Base-by-base conservation (phyloP, 805 yeast genomes). In the Wickerhamiella kurtzmanii region DNA sequence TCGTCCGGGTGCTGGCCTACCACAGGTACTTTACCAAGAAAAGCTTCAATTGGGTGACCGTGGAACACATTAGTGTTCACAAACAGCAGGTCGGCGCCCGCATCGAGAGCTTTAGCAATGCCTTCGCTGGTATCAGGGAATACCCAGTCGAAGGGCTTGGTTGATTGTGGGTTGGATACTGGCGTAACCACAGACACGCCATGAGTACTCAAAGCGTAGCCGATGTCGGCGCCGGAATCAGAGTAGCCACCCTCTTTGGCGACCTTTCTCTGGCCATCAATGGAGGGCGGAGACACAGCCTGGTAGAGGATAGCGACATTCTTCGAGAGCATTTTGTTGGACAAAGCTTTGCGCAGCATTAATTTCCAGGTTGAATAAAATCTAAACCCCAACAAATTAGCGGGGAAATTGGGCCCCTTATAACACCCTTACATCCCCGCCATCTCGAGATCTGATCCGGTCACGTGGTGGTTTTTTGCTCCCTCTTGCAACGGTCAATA, bases 91-190 rank as follows among this genome's bases (percentile, higher is more conserved):
- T 43, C 17, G 4, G 45, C 45, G 20, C 40, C 40, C 13, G 40
- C 13, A n/a, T 13, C 25, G 17, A 43, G 3, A 11, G 40, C 45
- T 6, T 6, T 17, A 17, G n/a, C 9, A 4, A 43, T 15, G 13
- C 45, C 45, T n/a, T n/a, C 45, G 17, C 9, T 25, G 9, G 45
- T 43, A 28, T 43, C 45, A 6, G 45, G 45, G 18, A 35, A 43
- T 13, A 43, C 45, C 16, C 18, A 43, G 21, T 20, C 32, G 4
- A 35, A 4, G 13, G 28, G 20, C 9, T 15, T 19, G 15, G 25
- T 6, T 4, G 45, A 13, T 13, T 35, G 9, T 16, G 45, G 40
- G 32, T 11, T 25, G 9, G 11, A 25, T 15, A 4, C 13, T 4
- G 45, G 45, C 4, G 45, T 43, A 15, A 43, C 17, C 11, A 43